A percentile compares a stretch with the other conserved stretches of the same genome.
phyloP scores from a whole-genome alignment of 2,329 filamentous ascomycete species.

The Pseudogymnoascus sp. region DNA sequence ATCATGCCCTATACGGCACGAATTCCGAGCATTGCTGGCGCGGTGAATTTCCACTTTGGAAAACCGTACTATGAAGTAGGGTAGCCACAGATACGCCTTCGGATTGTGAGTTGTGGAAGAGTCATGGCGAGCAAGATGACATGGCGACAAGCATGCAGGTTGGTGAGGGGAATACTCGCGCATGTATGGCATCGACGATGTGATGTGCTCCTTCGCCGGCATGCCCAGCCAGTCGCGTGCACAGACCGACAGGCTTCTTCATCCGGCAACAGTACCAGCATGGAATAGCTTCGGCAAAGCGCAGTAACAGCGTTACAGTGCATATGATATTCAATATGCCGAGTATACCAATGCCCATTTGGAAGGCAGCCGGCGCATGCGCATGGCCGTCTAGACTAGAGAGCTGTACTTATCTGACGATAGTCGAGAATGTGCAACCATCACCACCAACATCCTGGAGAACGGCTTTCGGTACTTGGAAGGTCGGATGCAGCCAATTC shows the following conservation, averaged over 20 bases:
- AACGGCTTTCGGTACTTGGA: slow-evolving; percentile 5
- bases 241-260: not conserved
- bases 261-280: not conserved
- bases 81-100: not conserved
- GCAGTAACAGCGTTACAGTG: slow-evolving; percentile 2
- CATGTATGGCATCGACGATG: not conserved
- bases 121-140: not conserved
- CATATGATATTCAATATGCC: not conserved
- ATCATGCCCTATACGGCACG: not conserved
- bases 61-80: not conserved
- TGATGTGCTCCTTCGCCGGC: not conserved
- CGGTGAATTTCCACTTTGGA: slow-evolving; percentile 3
- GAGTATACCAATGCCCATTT: not conserved
- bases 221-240: not conserved
- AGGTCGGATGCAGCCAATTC: slow-evolving; percentile 3
- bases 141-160: not conserved
- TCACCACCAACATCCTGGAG: not conserved
- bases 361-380: not conserved
- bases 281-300: not conserved
- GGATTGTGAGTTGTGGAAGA: not conserved
- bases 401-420: not conserved
- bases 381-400: not conserved
- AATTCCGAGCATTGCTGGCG: slow-evolving; percentile 3
- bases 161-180: not conserved
- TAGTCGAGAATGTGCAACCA: not conserved